A percentile compares a stretch with the other conserved stretches of the same genome.
Evolutionary conservation across 345 rosid genomes (phyloP).

Genomic region (Punica granatum): DNA sequence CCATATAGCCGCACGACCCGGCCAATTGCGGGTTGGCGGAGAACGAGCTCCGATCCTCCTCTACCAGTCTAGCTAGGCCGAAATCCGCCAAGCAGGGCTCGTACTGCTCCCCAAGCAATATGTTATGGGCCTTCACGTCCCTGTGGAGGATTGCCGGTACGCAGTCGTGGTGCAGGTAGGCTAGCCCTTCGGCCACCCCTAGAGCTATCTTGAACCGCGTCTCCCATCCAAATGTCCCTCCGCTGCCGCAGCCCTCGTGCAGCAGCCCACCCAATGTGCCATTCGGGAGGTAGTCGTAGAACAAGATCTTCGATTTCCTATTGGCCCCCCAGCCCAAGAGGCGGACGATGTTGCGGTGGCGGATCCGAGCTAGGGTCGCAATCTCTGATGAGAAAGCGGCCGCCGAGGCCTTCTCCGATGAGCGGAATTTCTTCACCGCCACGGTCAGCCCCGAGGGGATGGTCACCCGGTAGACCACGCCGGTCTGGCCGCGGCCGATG

Average conservation of each 20-base stretch:
- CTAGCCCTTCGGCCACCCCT: slow-evolving; percentile 71
- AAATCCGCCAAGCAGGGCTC: slow-evolving; percentile 85
- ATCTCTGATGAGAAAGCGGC: slow-evolving; percentile 76
- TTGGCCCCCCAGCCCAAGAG: slow-evolving; percentile 80
- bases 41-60: slow-evolving; percentile 36
- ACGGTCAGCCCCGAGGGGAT: slow-evolving; percentile 46
- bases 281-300: slow-evolving; percentile 64
- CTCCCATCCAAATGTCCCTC: slow-evolving; percentile 48
- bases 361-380: slow-evolving; percentile 57
- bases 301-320: slow-evolving; percentile 50
- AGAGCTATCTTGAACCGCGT: slow-evolving; percentile 59
- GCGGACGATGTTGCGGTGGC: slow-evolving; percentile 85
- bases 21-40: slow-evolving; percentile 55
- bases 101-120: slow-evolving; percentile 52
- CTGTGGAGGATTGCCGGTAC: slow-evolving; percentile 79
- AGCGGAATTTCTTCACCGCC: slow-evolving; percentile 65
- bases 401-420: slow-evolving; percentile 35
- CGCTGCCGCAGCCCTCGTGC: slow-evolving; percentile 32
- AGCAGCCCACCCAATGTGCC: slow-evolving; percentile 57
- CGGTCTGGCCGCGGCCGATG: slow-evolving; percentile 70
- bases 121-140: slow-evolving; percentile 74
- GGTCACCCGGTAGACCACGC: slow-evolving; percentile 60
- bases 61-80: slow-evolving; percentile 67
- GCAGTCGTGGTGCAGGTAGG: slow-evolving; percentile 84
- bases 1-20: slow-evolving; percentile 93